Evolutionary conservation across 345 rosid genomes (phyloP), one percentile per base, ranked within the genome.

Genomic region (Cardiospermum halicacabum): DNA sequence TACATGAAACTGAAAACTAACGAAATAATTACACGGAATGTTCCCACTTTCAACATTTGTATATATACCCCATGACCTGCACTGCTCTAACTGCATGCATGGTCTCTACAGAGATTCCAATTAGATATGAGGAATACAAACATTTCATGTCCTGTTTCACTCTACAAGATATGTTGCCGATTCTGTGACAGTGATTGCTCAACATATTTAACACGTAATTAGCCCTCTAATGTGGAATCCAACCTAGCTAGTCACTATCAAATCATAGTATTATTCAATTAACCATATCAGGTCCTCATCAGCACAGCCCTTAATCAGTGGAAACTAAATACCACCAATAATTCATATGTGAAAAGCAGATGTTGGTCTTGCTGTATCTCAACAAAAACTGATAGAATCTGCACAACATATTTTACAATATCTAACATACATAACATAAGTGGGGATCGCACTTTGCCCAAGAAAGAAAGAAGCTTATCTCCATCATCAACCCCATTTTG

Each of bases 401-500:
- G 19, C 19, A 24, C 39, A 34, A 47, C 22, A 70, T 75, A 78
- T 71, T 77, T 73, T 65, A 81, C 62, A 60, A 56, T 79, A 66
- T 77, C 74, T 11, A 47, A 3, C 62, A 37, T n/a, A 22, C 49
- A 36, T 37, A 40, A 59, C 48, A 56, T 42, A 53, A 71, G 81
- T 73, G 82, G 76, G 18, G 73, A 62, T 75, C 80, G 81, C 92
- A 84, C 89, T 81, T 64, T 67, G 80, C 78, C 86, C 87, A 72
- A 78, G 80, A n/a, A n/a, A n/a, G n/a, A n/a, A n/a, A n/a, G n/a
- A 79, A 74, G 72, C 86, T 79, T 81, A 80, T 88, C 88, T 76
- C n/a, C n/a, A n/a, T n/a, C n/a, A n/a, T n/a, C 82, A 75, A 82
- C 79, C 75, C 75, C 61, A 50, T 58, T 73, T 73, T 72, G 71